Evolutionary conservation across 441 rosid genomes (phyloP).

Genomic region (Caryocar brasiliense): DNA sequence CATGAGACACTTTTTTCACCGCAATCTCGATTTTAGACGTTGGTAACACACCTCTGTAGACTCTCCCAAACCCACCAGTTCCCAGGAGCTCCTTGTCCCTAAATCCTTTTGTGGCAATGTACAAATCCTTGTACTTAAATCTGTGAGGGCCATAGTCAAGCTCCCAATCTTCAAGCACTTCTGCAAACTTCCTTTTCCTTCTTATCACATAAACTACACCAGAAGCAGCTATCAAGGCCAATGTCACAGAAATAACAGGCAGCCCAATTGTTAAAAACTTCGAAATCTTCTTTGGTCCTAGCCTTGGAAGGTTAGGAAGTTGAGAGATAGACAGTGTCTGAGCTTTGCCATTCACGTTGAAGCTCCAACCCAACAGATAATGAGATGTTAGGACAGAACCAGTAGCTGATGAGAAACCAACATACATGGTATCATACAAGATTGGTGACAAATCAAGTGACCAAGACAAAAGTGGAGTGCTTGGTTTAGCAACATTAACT

Average conservation of each 20-base stretch:
- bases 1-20: constrained; percentile 29
- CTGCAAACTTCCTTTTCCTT: constrained; percentile 22
- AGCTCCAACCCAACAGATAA: constrained; percentile 35
- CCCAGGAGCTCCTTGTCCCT: constrained; percentile 27
- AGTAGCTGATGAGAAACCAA: constrained; percentile 36
- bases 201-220: constrained; percentile 1
- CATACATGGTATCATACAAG: constrained; percentile 17
- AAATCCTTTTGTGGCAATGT: constrained; percentile 34
- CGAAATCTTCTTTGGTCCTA: constrained; percentile 6
- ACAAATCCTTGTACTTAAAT: constrained; percentile 27
- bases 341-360: constrained; percentile 19
- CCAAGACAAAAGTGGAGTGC: constrained; percentile 16
- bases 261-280: constrained; percentile 11
- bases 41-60: constrained; percentile 27
- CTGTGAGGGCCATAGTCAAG: constrained; percentile 29
- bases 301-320: constrained; percentile 25
- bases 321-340: constrained; percentile 14
- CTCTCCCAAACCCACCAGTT: constrained; percentile 28
- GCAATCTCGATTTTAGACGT: constrained; percentile 21
- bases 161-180: constrained; percentile 43
- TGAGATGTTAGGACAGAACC: constrained; percentile 20
- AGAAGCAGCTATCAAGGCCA: neutral
- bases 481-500: constrained; percentile 11
- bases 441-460: constrained; percentile 13
- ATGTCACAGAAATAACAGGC: constrained; percentile 12